A percentile compares a stretch with the other conserved stretches of the same genome.
phyloP scores from a whole-genome alignment of 2,329 filamentous ascomycete genomes.

The Scedosporium apiospermum region DNA sequence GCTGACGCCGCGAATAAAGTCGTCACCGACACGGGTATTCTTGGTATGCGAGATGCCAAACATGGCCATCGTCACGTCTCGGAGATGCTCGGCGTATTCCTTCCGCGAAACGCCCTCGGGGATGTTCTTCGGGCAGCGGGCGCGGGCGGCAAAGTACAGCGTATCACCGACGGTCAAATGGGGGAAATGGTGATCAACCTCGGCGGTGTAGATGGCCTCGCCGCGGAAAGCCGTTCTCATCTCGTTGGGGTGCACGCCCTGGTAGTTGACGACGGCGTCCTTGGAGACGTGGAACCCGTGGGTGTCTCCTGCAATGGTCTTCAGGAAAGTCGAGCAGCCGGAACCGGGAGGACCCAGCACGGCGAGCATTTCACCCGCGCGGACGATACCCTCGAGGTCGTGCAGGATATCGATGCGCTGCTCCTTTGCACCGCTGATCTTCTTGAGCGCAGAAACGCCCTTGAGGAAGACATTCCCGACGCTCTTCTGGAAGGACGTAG shows the following conservation, averaged over 20 bases:
- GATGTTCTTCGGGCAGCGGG: conserved; percentile 36
- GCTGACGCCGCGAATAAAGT: conserved; percentile 42
- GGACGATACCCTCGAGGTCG: conserved; percentile 41
- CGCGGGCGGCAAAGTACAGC: conserved; percentile 49
- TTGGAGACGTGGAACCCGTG: conserved; percentile 53
- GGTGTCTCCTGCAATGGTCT: conserved; percentile 46
- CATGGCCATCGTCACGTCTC: conserved; percentile 44
- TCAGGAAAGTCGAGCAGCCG: conserved; percentile 61
- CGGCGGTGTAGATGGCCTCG: conserved; percentile 57
- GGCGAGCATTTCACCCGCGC: conserved; percentile 46
- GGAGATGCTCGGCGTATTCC: conserved; percentile 35
- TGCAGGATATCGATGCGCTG: conserved; percentile 38
- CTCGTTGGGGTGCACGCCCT: conserved; percentile 45
- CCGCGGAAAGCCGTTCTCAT: conserved; percentile 47
- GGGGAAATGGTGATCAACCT: conserved; percentile 55
- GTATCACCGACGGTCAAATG: conserved; percentile 51
- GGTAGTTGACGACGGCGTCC: conserved; percentile 53
- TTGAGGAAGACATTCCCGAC: conserved; percentile 26
- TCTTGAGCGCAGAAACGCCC: conserved; percentile 17
- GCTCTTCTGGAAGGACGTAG: conserved; percentile 32
- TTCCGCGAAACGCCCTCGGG: conserved; percentile 32
- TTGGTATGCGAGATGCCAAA: conserved; percentile 45
- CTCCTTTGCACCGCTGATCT: conserved; percentile 15
- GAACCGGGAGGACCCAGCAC: conserved; percentile 44
- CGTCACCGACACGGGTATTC: conserved; percentile 44